Conservation (phyloP, 805 yeast species). For the Phaffomyces antillensis region DNA sequence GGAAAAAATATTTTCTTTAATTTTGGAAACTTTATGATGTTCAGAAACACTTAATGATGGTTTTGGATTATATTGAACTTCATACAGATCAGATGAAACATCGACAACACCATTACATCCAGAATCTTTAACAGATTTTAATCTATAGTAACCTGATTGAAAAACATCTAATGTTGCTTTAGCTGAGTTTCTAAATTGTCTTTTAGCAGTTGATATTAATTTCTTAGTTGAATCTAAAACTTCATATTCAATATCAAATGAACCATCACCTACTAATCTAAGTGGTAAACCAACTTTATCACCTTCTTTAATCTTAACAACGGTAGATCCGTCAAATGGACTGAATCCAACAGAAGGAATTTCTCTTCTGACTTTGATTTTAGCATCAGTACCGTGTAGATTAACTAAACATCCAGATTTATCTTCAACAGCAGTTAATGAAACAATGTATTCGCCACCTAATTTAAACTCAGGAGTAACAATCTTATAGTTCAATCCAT, state of each 20-base stretch:
- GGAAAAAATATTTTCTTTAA: constrained; percentile 21
- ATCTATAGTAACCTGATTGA: constrained; percentile 41
- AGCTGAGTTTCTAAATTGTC: constrained; percentile 14
- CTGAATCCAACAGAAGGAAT: constrained; percentile 53
- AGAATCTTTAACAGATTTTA: constrained; percentile 40
- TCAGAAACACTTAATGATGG: constrained; percentile 37
- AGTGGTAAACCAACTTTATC: constrained; percentile 52
- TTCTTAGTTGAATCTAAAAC: constrained; percentile 25
- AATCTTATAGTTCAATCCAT: constrained; percentile 32
- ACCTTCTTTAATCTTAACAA: constrained; percentile 52
- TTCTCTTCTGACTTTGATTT: constrained; percentile 61
- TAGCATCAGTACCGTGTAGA: constrained; percentile 54
- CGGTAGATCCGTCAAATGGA: constrained; percentile 28
- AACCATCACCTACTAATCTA: constrained; percentile 49
- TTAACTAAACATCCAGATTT: constrained; percentile 74
- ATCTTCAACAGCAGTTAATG: constrained; percentile 62
- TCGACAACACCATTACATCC: constrained; percentile 44
- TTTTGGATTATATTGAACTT: constrained; percentile 36
- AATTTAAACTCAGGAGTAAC: constrained; percentile 44
- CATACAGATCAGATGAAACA: constrained; percentile 25
- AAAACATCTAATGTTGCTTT: constrained; percentile 31
- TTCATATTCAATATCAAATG: constrained; percentile 35
- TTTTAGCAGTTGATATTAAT: constrained; percentile 18
- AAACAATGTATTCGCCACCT: constrained; percentile 71
- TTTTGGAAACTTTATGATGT: constrained; percentile 22